Percentiles rank a stretch among this genome's conserved stretches.
phyloP scores from a whole-genome alignment of 805 yeast genomes.

The Diddensiella transvaalensis region DNA sequence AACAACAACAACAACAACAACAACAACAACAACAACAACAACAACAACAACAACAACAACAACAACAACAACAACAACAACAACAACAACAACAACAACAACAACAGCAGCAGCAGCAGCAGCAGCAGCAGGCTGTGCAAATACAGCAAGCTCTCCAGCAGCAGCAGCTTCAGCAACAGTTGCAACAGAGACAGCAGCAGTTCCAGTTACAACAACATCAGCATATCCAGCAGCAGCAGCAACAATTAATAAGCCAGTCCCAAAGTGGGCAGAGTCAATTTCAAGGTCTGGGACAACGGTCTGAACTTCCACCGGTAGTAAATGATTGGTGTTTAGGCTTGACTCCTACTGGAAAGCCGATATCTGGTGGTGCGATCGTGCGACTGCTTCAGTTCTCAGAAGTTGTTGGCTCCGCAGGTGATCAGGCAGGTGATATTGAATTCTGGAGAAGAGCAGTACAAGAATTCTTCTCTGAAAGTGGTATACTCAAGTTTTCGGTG shows the following conservation, averaged over 20 bases:
- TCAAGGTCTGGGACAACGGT: neutral
- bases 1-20: conserved; percentile 19
- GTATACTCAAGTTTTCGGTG: conserved; percentile 46
- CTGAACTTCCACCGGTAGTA: conserved; percentile 1
- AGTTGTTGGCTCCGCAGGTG: conserved; percentile 41
- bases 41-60: conserved; percentile 18
- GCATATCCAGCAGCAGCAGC: conserved; percentile 25
- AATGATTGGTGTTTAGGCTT: neutral
- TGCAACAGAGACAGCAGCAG: conserved; percentile 15
- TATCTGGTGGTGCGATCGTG: conserved; percentile 46
- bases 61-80: conserved; percentile 7
- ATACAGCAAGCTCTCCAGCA: conserved; percentile 21
- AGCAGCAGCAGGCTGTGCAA: conserved; percentile 10
- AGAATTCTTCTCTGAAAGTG: conserved; percentile 52
- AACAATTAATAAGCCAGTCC: conserved; percentile 21
- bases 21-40: conserved; percentile 20
- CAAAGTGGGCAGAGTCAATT: conserved; percentile 3
- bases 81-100: conserved; percentile 12
- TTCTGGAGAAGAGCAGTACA: conserved; percentile 49
- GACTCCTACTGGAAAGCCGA: conserved; percentile 27
- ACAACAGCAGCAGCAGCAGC: conserved; percentile 8
- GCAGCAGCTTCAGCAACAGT: conserved; percentile 16
- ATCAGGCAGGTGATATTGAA: conserved; percentile 41
- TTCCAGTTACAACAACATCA: conserved; percentile 15
- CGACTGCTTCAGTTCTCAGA: conserved; percentile 51